phyloP scores from a whole-genome alignment of 176 grass and related monocot species.

The Elaeis guineensis region DNA sequence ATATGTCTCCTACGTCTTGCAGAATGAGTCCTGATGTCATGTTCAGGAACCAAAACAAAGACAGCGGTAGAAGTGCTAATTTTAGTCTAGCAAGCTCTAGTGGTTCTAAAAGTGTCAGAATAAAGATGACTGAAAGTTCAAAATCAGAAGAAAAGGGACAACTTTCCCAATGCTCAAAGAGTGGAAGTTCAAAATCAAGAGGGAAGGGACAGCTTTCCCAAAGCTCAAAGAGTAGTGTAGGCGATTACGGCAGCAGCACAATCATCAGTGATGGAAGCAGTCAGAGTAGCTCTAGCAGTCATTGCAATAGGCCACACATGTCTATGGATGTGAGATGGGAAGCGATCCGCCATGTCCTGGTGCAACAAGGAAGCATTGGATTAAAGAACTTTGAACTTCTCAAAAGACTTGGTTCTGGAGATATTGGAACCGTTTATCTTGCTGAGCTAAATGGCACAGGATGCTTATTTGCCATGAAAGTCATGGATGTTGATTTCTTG shows the following conservation, averaged over 20 bases:
- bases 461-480: conserved; percentile 93
- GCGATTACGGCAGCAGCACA: conserved; percentile 70
- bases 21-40: conserved; percentile 29
- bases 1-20: conserved; percentile 40
- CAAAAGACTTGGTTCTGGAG: conserved; percentile 93
- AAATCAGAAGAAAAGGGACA: conserved; percentile 6
- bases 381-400: conserved; percentile 93
- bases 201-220: conserved; percentile 63
- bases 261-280: conserved; percentile 31
- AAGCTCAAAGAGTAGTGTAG: conserved; percentile 78
- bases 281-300: conserved; percentile 10
- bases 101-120: conserved; percentile 10
- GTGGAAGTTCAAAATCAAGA: conserved; percentile 34
- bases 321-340: conserved; percentile 83
- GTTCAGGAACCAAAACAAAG: conserved; percentile 24
- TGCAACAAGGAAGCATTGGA: conserved; percentile 63
- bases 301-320: conserved; percentile 64
- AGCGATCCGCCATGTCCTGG: conserved; percentile 46
- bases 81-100: conserved; percentile 23
- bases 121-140: conserved; percentile 22
- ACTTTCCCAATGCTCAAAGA: conserved; percentile 6
- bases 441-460: conserved; percentile 74
- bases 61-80: conserved; percentile 12
- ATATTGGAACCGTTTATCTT: conserved; percentile 93
- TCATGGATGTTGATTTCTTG: conserved; percentile 96